Conservation (phyloP, 768 basidiomycete species). For the Brasilioporus rufonigricans region DNA sequence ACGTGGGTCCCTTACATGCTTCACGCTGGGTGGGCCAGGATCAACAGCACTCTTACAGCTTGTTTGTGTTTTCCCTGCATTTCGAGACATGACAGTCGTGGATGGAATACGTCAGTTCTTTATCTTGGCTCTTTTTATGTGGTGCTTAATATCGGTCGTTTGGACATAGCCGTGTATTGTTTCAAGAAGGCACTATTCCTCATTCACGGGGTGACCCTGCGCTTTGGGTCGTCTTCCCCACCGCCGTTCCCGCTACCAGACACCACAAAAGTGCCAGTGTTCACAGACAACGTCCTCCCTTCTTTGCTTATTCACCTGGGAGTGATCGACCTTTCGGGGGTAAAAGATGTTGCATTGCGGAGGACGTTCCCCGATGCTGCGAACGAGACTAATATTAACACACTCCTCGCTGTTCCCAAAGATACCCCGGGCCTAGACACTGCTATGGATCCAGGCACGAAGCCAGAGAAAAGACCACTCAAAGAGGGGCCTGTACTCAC, state of each 20-base stretch:
- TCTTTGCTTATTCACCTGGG: slow-evolving; percentile 79
- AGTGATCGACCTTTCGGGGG: slow-evolving; percentile 61
- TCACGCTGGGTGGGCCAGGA: slow-evolving; percentile 3
- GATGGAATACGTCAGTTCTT: slow-evolving; percentile 53
- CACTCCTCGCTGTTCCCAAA: slow-evolving; percentile 38
- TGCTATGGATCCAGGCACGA: slow-evolving; percentile 9
- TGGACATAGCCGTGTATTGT: slow-evolving; percentile 66
- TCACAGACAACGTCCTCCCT: slow-evolving; percentile 80
- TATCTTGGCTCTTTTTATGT: slow-evolving; percentile 5
- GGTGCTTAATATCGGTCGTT: not conserved
- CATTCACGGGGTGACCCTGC: slow-evolving; percentile 62
- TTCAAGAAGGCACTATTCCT: slow-evolving; percentile 91
- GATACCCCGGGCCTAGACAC: slow-evolving; percentile 7
- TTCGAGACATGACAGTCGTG: slow-evolving; percentile 73
- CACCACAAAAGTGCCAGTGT: slow-evolving; percentile 59
- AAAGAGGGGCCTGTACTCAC: slow-evolving; percentile 56
- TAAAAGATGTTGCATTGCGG: slow-evolving; percentile 40
- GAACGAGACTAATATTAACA: slow-evolving; percentile 35
- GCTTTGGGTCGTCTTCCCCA: slow-evolving; percentile 57
- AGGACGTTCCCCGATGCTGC: slow-evolving; percentile 49
- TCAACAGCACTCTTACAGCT: slow-evolving; percentile 44
- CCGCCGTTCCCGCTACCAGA: slow-evolving; percentile 62
- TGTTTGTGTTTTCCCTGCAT: slow-evolving; percentile 74
- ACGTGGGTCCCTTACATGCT: slow-evolving; percentile 40
- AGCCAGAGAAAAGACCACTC: slow-evolving; percentile 22